Percentiles rank a stretch among this genome's conserved stretches.
Evolutionary conservation across 2,329 filamentous ascomycete genomes (phyloP).

Genomic region (Sclerotinia trifoliorum): DNA sequence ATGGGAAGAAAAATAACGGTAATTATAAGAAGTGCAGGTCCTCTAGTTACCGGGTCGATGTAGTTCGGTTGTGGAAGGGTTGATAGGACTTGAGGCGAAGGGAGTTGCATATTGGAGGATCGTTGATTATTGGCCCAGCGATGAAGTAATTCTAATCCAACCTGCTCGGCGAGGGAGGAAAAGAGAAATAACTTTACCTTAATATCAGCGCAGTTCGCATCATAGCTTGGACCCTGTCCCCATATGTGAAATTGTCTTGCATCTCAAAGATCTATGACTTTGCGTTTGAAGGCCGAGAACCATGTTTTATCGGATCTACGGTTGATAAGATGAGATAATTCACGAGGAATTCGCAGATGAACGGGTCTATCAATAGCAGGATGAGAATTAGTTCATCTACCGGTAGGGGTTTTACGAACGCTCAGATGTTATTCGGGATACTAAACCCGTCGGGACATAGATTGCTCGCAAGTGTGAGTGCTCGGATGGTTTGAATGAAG

Average conservation of each 20-base stretch:
- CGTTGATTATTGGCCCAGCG: constrained; percentile 13
- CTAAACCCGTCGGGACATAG: constrained; percentile 3
- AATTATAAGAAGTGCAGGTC: constrained; percentile 45
- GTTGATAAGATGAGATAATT: constrained; percentile 6
- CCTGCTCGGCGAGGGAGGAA: background rate
- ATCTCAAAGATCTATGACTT: background rate
- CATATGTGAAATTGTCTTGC: background rate
- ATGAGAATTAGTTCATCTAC: background rate
- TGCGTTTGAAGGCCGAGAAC: background rate
- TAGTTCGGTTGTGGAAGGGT: constrained; percentile 46
- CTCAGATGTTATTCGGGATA: constrained; percentile 12
- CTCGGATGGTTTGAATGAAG: background rate
- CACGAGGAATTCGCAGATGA: background rate
- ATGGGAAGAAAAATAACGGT: constrained; percentile 44
- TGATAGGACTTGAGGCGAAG: constrained; percentile 13
- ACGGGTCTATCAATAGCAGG: background rate
- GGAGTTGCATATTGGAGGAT: constrained; percentile 19
- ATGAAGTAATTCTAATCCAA: background rate
- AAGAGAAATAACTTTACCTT: constrained; percentile 8
- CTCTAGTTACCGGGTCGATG: constrained; percentile 46
- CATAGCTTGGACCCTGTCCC: constrained; percentile 9
- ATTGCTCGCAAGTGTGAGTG: background rate
- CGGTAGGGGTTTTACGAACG: constrained; percentile 5
- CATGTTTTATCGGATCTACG: background rate
- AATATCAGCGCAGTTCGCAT: constrained; percentile 4